Evolutionary conservation across 164 flowering plant genomes (phyloP), one percentile per base, ranked within the genome.

Genomic region (Magnolia changhungtana): DNA sequence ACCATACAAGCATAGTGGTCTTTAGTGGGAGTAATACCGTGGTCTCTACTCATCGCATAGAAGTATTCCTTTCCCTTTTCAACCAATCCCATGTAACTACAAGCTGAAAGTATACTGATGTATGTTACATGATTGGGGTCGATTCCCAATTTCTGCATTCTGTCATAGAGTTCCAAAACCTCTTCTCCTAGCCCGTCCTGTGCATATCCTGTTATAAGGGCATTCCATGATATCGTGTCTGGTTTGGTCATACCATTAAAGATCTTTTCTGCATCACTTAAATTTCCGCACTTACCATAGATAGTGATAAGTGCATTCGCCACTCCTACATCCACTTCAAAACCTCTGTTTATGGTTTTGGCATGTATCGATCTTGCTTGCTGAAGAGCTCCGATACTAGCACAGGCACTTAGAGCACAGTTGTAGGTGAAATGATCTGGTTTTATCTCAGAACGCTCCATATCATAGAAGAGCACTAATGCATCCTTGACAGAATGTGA

Each of bases 1-100:
- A 72, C 64, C 75, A 72, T 72, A 58, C 64, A 72, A 50, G 75
- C 45, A 58, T 59, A 58, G 63, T 72, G 75, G 64, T 72, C 75
- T 58, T 59, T 21, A 52, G 61, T 55, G 50, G 64, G 75, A 24
- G 52, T 27, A 1, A 58, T 52, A n/a, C 68, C 68, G 37, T 63
- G 50, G 37, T 73, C 75, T 61, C 51, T 73, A 45, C 75, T 63
- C 68, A 73, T 73, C 59, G 50, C 27, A 21, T 73, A 14, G 10
- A 61, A 73, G 49, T 58, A 63, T 16, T 63, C 75, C 52, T 49
- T 18, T 2, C 75, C 50, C 21, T 63, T 73, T 1, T 73, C 51
- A 63, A 73, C 75, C 29, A 55, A 61, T 73, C 76, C 69, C 61
- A 49, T 63, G 61, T 63, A 45, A n/a, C 76, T 74, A 37, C 69